A percentile compares a stretch with the other conserved stretches of the same genome.
phyloP scores from a whole-genome alignment of 1,284 basidiomycete genomes.

The Vanrija humicola region DNA sequence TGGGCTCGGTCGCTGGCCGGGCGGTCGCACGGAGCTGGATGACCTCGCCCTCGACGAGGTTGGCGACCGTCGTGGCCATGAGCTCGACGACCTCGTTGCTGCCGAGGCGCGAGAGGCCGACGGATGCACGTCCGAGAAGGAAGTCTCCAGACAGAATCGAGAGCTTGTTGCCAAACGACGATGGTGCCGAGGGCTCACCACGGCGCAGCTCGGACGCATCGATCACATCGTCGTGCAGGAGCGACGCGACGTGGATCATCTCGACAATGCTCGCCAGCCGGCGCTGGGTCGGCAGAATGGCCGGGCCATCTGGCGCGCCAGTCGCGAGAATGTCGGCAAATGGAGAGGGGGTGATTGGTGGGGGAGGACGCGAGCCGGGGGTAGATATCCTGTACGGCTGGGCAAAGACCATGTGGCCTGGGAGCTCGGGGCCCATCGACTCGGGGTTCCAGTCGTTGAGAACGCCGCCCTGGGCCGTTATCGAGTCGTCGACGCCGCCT shows the following conservation, averaged over 20 bases:
- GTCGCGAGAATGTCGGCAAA: constrained; percentile 12
- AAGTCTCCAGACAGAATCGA: constrained; percentile 94
- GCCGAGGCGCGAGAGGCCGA: constrained; percentile 80
- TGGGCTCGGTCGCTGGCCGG: constrained; percentile 39
- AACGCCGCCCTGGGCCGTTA: constrained; percentile 45
- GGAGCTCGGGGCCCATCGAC: constrained; percentile 36
- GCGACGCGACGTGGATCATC: constrained; percentile 96
- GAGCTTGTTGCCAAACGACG: constrained; percentile 91
- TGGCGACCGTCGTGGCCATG: constrained; percentile 85
- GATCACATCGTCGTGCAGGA: constrained; percentile 93
- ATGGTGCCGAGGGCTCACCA: constrained; percentile 76
- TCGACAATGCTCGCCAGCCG: constrained; percentile 95
- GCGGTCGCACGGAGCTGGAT: constrained; percentile 65
- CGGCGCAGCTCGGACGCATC: constrained; percentile 80
- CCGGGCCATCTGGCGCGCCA: constrained; percentile 12
- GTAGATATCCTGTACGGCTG: constrained; percentile 37
- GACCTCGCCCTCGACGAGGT: constrained; percentile 95
- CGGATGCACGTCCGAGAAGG: constrained; percentile 83
- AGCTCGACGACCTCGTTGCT: constrained; percentile 88
- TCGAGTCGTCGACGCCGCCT: constrained; percentile 40
- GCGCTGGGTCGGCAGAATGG: constrained; percentile 75
- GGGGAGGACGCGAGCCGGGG: neutral
- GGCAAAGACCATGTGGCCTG: constrained; percentile 33
- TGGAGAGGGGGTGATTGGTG: constrained; percentile 9
- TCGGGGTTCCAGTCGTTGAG: constrained; percentile 51